These are phyloP conservation scores for Stagonosporopsis cucurbitacearum DNA, from an alignment of 2,329 filamentous ascomycete species.

Conservation along the genomic window DNA sequence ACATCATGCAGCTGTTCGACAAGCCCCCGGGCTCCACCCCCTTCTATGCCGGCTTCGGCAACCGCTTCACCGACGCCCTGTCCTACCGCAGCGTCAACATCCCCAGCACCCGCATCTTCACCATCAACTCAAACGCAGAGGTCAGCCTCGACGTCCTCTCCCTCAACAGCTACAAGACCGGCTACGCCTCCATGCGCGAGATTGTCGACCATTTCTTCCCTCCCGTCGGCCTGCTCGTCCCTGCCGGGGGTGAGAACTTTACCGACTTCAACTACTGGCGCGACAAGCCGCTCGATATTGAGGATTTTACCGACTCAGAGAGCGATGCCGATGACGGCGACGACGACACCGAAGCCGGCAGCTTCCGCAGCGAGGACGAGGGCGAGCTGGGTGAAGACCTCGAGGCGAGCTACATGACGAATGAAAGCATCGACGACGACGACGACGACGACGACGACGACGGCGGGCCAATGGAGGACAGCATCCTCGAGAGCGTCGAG, in stretches of 20 bases:
- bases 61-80: conserved; percentile 92
- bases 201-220: conserved; percentile 99
- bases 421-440: conserved; percentile 57
- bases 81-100: conserved; percentile 97
- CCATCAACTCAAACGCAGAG: conserved; percentile 97
- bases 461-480: conserved; percentile 50
- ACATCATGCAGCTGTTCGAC: conserved; percentile 87
- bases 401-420: conserved; percentile 64
- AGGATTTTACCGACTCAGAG: conserved; percentile 88
- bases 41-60: conserved; percentile 97
- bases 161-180: conserved; percentile 94
- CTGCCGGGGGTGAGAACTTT: conserved; percentile 89
- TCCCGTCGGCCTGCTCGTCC: conserved; percentile 83
- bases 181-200: conserved; percentile 95
- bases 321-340: conserved; percentile 48
- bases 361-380: conserved; percentile 59
- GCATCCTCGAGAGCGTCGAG: conserved; percentile 59
- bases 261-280: conserved; percentile 99
- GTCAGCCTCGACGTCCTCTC: conserved; percentile 89
- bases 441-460: conserved; percentile 56
- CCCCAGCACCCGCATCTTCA: conserved; percentile 92
- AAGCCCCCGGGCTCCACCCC: conserved; percentile 69
- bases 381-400: conserved; percentile 55
- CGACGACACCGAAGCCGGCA: conserved; percentile 54
- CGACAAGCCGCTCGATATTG: conserved; percentile 79